Evolutionary conservation across 2,329 filamentous ascomycete species (phyloP).

Genomic region (Fusarium sp.): DNA sequence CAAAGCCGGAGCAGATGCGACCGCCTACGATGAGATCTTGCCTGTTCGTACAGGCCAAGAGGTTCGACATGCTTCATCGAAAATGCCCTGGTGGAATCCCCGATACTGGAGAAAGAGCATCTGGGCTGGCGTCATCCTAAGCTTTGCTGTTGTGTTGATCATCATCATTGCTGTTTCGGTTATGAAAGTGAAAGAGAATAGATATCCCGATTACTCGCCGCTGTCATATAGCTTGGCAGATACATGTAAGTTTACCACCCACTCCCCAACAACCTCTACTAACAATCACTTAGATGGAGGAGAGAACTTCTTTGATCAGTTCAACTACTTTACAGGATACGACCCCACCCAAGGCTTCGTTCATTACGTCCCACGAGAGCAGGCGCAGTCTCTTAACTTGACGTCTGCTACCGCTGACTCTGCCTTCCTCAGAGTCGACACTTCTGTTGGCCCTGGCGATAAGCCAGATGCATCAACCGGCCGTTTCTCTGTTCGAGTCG

Average conservation of each 20-base stretch:
- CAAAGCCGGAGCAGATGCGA: slow-evolving; percentile 41
- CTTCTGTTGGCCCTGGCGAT: slow-evolving; percentile 61
- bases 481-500: slow-evolving; percentile 71
- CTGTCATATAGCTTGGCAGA: slow-evolving; percentile 62
- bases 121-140: slow-evolving; percentile 58
- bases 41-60: slow-evolving; percentile 35
- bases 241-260: slow-evolving; percentile 56
- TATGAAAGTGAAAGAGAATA: slow-evolving; percentile 53
- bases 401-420: slow-evolving; percentile 67
- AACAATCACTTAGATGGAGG: slow-evolving; percentile 57
- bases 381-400: slow-evolving; percentile 65
- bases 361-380: slow-evolving; percentile 61
- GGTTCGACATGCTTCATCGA: slow-evolving; percentile 40
- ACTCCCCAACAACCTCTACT: background rate
- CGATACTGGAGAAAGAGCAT: slow-evolving; percentile 64
- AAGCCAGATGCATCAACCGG: slow-evolving; percentile 66
- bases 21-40: slow-evolving; percentile 48
- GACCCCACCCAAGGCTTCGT: slow-evolving; percentile 65
- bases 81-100: slow-evolving; percentile 59
- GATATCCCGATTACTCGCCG: slow-evolving; percentile 62
- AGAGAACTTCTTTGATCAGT: slow-evolving; percentile 65
- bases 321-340: slow-evolving; percentile 63
- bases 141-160: slow-evolving; percentile 58
- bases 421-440: slow-evolving; percentile 71
- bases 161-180: slow-evolving; percentile 62